Base-by-base conservation (phyloP, 2,329 filamentous ascomycete genomes). In the Tolypocladium ovalisporum region DNA sequence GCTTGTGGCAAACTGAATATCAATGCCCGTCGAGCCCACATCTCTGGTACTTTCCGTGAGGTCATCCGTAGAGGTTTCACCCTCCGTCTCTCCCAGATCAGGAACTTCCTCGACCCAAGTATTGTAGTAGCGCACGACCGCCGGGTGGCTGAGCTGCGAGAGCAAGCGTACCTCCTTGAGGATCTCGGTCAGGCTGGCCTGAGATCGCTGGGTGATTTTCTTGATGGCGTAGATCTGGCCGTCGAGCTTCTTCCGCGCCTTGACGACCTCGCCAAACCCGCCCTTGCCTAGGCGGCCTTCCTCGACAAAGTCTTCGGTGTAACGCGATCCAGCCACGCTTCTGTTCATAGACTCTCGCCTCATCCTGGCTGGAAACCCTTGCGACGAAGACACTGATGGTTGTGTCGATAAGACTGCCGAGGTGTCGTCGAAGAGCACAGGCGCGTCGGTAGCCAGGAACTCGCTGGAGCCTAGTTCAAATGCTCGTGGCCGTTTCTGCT, bases 221-320 rank as follows among this genome's bases (percentile, higher is more conserved):
- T 99, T 99, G 68, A 99, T 89, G 22, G 94, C 94, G 72, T 97
- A 99, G 49, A 95, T 87, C 58, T 92, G 89, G 0, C 90, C 90
- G 68, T 97, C 94, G 4, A 97, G 83, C 73, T 94, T 96, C 71
- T 96, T 96, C 36, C 93, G 84, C 3, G 93, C 93, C 70, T 96
- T 95, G 57, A 97, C 90, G 27, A 99, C 94, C 72, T 97, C 90
- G 6, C 94, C 94, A 72, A 96, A 99, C 0, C 93, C 94, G 49
- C 94, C 94, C 69, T 93, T 95, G 3, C 94, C 94, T 15, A 99
- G 78, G 5, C 89, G 84, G 17, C 90, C 90, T 67, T 94, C 86
- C 72, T 97, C 92, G 22, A 92, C 86, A 72, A 96, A 99, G 65
- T 97, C 94, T 65, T 88, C 88, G 13, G 81, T 82, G 68, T 96